These are phyloP conservation scores for Paecilomyces fulvus DNA, from an alignment of 2,329 filamentous ascomycete species.

Conservation along the genomic window DNA sequence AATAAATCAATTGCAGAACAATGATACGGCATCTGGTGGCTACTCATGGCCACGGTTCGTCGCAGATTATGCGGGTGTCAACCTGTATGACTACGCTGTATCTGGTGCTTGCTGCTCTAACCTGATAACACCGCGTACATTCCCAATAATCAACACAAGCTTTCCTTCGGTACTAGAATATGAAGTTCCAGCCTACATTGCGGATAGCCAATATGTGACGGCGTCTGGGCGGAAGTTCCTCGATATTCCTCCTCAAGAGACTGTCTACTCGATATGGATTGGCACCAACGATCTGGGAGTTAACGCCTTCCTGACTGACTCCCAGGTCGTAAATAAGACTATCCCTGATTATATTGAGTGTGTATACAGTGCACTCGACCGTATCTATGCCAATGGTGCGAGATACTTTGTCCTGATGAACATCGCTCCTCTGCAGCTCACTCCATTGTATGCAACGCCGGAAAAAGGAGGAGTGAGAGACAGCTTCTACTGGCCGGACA, in stretches of 20 bases:
- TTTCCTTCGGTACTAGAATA: conserved; percentile 59
- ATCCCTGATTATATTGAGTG: conserved; percentile 60
- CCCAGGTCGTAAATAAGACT: conserved; percentile 50
- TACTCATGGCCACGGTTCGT: conserved; percentile 62
- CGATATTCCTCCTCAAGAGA: conserved; percentile 45
- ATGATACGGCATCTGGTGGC: conserved; percentile 55
- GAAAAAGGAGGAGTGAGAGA: conserved; percentile 35
- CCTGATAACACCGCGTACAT: conserved; percentile 51
- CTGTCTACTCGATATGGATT: conserved; percentile 70
- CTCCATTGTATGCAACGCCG: conserved; percentile 55
- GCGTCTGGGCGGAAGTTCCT: conserved; percentile 21
- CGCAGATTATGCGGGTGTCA: conserved; percentile 45
- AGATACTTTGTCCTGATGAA: conserved; percentile 68
- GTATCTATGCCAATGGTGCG: conserved; percentile 57
- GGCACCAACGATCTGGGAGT: conserved; percentile 71
- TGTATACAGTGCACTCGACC: conserved; percentile 55
- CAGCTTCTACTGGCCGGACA: conserved; percentile 42
- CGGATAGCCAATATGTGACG: conserved; percentile 16
- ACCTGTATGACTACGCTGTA: conserved; percentile 61
- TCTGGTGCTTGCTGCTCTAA: conserved; percentile 66
- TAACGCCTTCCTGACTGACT: conserved; percentile 57
- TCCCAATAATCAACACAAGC: conserved; percentile 41
- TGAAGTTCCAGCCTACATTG: conserved; percentile 41
- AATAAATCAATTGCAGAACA: conserved; percentile 22
- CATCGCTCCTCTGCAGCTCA: conserved; percentile 56